A percentile compares a stretch with the other conserved stretches of the same genome.
Evolutionary conservation across 2,329 filamentous ascomycete species (phyloP).

Genomic region (Allantophomopsis lycopodina): DNA sequence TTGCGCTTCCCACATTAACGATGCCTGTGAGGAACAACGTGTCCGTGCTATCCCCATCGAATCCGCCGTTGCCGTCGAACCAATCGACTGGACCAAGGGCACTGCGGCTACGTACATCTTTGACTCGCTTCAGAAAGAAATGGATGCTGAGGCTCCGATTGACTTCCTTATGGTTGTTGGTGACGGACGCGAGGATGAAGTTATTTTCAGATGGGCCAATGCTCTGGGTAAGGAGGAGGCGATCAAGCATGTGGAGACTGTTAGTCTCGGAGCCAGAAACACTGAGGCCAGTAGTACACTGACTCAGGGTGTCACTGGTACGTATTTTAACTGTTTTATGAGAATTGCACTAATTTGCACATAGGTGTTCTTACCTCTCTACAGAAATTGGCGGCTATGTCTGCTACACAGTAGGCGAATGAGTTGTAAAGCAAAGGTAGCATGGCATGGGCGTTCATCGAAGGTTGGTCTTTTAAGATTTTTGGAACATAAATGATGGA

Average conservation of each 20-base stretch:
- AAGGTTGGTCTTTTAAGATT: neutral
- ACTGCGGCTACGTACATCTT: slow-evolving; percentile 69
- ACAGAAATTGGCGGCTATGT: slow-evolving; percentile 29
- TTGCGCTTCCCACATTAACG: slow-evolving; percentile 90
- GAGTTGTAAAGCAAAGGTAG: neutral
- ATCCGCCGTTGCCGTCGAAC: slow-evolving; percentile 69
- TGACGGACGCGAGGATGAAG: slow-evolving; percentile 86
- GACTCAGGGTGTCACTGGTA: slow-evolving; percentile 85
- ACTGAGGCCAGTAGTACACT: slow-evolving; percentile 77
- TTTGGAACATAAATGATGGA: neutral
- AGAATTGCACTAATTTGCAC: neutral
- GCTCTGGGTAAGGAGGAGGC: slow-evolving; percentile 43
- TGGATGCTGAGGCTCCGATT: slow-evolving; percentile 27
- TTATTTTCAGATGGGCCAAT: slow-evolving; percentile 92
- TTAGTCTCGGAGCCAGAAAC: slow-evolving; percentile 75
- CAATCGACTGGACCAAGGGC: slow-evolving; percentile 75
- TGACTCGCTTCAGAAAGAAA: slow-evolving; percentile 33
- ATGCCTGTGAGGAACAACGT: slow-evolving; percentile 70
- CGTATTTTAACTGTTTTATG: slow-evolving; percentile 19
- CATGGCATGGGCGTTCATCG: neutral
- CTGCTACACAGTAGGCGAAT: neutral
- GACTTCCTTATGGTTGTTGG: slow-evolving; percentile 87
- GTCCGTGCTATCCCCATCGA: slow-evolving; percentile 76
- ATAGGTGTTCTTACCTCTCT: slow-evolving; percentile 36
- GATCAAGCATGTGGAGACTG: slow-evolving; percentile 63